Evolutionary conservation across 345 rosid species (phyloP).

Genomic region (Brassica carinata): DNA sequence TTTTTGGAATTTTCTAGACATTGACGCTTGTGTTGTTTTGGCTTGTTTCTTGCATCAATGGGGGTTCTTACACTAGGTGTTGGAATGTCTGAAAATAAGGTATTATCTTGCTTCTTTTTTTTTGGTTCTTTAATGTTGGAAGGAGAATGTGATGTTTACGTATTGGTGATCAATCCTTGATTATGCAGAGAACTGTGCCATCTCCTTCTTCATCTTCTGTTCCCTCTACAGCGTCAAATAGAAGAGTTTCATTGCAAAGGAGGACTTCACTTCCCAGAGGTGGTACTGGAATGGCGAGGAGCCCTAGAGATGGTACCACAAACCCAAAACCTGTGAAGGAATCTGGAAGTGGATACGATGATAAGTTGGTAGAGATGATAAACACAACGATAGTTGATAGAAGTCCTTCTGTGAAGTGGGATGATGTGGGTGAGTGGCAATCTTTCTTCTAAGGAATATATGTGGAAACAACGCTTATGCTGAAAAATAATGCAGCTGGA

Average conservation of each 20-base stretch:
- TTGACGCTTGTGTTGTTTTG: background rate
- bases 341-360: slow-evolving; percentile 62
- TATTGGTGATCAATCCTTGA: background rate
- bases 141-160: slow-evolving; percentile 7
- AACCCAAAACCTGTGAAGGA: slow-evolving; percentile 58
- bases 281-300: slow-evolving; percentile 42
- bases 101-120: slow-evolving; percentile 32
- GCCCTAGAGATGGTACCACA: slow-evolving; percentile 47
- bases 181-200: slow-evolving; percentile 59
- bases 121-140: background rate
- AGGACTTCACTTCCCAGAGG: slow-evolving; percentile 46
- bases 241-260: slow-evolving; percentile 42
- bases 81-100: slow-evolving; percentile 68
- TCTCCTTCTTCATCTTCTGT: slow-evolving; percentile 54
- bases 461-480: slow-evolving; percentile 10
- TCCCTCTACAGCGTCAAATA: slow-evolving; percentile 50
- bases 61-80: slow-evolving; percentile 45
- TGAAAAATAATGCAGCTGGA: slow-evolving; percentile 62
- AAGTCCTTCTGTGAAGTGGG: slow-evolving; percentile 96
- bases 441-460: background rate
- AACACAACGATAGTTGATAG: slow-evolving; percentile 87
- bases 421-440: slow-evolving; percentile 82
- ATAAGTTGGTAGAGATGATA: slow-evolving; percentile 85
- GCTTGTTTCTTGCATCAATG: slow-evolving; percentile 24
- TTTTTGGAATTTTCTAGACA: background rate